Evolutionary conservation across 2,329 filamentous ascomycete genomes (phyloP), one percentile per base, ranked within the genome.

Genomic region (Exophiala calicioides): DNA sequence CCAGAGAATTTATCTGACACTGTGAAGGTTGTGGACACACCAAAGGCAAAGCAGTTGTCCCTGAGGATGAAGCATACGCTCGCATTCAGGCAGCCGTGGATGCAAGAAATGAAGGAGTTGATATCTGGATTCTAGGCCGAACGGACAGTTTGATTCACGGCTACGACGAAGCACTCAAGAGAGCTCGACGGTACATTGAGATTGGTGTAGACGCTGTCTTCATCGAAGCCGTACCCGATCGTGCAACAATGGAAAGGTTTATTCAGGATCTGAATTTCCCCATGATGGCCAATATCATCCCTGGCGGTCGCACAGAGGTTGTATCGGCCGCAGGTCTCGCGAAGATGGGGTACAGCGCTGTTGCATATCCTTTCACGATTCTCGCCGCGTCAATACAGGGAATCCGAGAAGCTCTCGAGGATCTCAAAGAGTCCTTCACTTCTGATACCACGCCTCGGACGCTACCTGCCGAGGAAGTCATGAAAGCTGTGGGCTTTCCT

Each of bases 141-240:
- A 75, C 72, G 0, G 73, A 76, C 45, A 59, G 66, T 3, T 56
- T 70, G 2, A 69, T 70, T 37, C 62, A 61, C 24, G 68, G 70
- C 1, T 74, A 67, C 58, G 71, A 74, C 3, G 73, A 76, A 51
- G 71, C 71, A 1, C 62, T 75, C 10, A 49, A 63, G 0, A 60
- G 73, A 1, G 72, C 67, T 0, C 58, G 65, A n/a, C 64, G 72
- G 47, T 70, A 71, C 49, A 68, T 65, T n/a, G 58, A 65, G 3
- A 69, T 75, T 12, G 71, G 72, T 0, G 71, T 68, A 0, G 71
- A 75, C 41, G 66, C 66, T 1, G 64, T 75, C n/a, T 74, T 75
- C 32, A 58, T 71, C 2, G 68, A 75, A 51, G 72, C 71, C 0
- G 59, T 75, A 1, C 70, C 72, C 0, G 69, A 74, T 46, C 63